Base-by-base conservation (phyloP, 139 green algal genomes). In the Tetradesmus obliquus region DNA sequence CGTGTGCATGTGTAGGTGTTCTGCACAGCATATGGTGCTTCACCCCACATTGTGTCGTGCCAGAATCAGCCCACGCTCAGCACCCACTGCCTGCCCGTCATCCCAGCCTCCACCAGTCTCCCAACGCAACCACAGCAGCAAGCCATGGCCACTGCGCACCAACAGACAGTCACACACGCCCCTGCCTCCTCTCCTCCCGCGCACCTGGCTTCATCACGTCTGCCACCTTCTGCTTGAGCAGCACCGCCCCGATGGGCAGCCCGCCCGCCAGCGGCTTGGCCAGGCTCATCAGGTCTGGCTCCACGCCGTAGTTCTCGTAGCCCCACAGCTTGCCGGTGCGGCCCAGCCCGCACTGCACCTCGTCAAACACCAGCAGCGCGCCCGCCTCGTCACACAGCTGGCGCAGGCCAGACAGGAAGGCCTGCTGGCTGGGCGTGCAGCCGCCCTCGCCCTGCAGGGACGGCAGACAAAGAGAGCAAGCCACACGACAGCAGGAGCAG, bases 261-360 rank as follows among this genome's bases (percentile, higher is more conserved):
- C 98, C 98, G 88, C 97, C 98, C 74, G 98, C 98, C 19, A 99
- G 95, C 9, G 98, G 98, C 95, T 99, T 99, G 82, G 98, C 98
- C 32, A 99, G 91, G 0, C 97, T 98, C 97, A 99, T 99, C 66
- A 99, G 98, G 95, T 99, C 98, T 22, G 98, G 98, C 93, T 96
- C 82, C 55, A 99, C 97, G 13, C 96, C 98, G 86, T 96, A 98
- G 85, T 96, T 76, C 95, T 99, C 79, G 93, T 99, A 94, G 3
- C 93, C 98, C 97, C 97, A 99, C 89, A 99, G 96, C 91, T 97
- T 97, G 85, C 98, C 98, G 86, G 96, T 97, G 90, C 97, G 94
- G 2, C 97, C 97, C 74, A 99, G 93, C 24, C 97, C 96, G 81
- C 96, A 97, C 93, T 99, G 98, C 85, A 99, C 97, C 94, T 99